Evolutionary conservation across 495 filamentous ascomycete genomes (phyloP), one percentile per base, ranked within the genome.

Genomic region (Hypoxylon subgilvum): DNA sequence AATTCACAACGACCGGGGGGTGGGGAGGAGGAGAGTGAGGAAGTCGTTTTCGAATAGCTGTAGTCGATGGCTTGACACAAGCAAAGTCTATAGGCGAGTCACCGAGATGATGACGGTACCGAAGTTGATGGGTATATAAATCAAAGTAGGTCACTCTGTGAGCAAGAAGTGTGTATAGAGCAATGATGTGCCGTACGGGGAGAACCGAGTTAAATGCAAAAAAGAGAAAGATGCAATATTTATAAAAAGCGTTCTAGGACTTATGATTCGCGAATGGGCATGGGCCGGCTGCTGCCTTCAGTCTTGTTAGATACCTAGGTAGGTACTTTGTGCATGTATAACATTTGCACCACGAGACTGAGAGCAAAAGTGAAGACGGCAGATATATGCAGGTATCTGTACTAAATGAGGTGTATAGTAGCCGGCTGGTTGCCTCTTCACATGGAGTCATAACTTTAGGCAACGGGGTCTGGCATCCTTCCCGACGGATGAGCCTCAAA

Each of bases 381-480:
- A 56, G 41, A 53, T 67, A 61, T 50, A 44, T 54, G 57, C 54
- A 61, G 43, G 52, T 59, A 56, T 60, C 53, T 47, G 52, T 48
- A 46, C 57, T 57, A 50, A 44, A 49, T 48, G 36, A 7, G 14
- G 57, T 60, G 58, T 58, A 59, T n/a, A n/a, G n/a, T n/a, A 42
- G 40, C 44, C 25, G 51, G 50, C 51, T 34, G 65, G 67, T 25
- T 68, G 67, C 64, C 65, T 69, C 60, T n/a, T 65, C 32, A 56
- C 53, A 65, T 56, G 44, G 67, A 67, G 67, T 65, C 64, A 65
- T 68, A 53, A 49, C 41, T 65, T 46, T 53, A 70, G 67, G 67
- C 67, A 70, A 53, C 67, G 51, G 30, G 32, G 27, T 32, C 19
- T 40, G 45, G 46, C 55, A 65, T 68, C 61, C 54, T 65, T 63